Base-by-base conservation (phyloP, 140 eudicot species). In the Senecio squalidus region DNA sequence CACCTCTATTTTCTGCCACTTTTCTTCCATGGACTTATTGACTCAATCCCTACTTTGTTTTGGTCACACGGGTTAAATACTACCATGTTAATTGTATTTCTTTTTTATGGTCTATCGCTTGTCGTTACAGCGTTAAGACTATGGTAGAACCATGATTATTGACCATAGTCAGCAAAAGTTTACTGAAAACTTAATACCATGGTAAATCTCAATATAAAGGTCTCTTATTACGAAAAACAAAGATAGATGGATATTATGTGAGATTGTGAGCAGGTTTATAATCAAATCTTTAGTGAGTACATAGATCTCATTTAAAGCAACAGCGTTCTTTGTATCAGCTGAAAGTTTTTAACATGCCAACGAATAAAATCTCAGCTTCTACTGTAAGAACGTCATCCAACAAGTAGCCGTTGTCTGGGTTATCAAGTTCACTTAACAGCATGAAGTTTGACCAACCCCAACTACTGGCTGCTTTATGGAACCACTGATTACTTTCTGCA, bases 391-490 rank as follows among this genome's bases (percentile, higher is more conserved):
- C 6, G 3, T 49, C 51, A 0, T 52, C 3, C 38, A 51, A 6
- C 61, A 31, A 18, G 53, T 50, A 50, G 8, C 36, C 70, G 1
- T 16, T 51, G 5, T 38, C 13, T 9, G 24, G 5, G 16, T 61
- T 62, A 16, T 5, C 9, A 1, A 71, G 23, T 52, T 62, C 52
- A 23, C 58, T 53, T 15, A 71, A 17, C 34, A 23, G 17, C 23
- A 71, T 23, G 50, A 62, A 54, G 1, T 14, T 2, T 6, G 9
- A 4, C 13, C 1, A 28, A 2, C 76, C 70, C 27, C 23, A 31
- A 0, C 1, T 6, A 7, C 0, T 2, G 14, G 23, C 18, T 39
- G 69, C 0, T 0, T 56, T 8, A 48, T 36, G 43, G 43, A 36
- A 36, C 43, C 43, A 36, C 0, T 2, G 0, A 36, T 36, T 36